These are phyloP conservation scores for Penicillium sp. DNA, from an alignment of 2,329 filamentous ascomycete species.

Conservation along the genomic window DNA sequence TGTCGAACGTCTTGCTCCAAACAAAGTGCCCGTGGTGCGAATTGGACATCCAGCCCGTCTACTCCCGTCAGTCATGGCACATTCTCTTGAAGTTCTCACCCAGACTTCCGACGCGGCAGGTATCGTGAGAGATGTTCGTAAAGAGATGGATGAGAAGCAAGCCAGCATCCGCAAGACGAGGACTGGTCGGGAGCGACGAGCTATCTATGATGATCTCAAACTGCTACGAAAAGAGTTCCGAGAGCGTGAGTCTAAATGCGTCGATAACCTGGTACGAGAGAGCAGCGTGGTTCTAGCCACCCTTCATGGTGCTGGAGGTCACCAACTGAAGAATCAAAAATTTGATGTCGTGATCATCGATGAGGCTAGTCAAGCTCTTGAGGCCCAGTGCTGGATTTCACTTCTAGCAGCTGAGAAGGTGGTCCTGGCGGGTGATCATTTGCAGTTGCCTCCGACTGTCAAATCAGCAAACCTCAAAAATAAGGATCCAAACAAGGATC, in stretches of 20 bases:
- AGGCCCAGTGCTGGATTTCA: constrained; percentile 97
- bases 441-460: constrained; percentile 92
- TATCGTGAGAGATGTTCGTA: constrained; percentile 86
- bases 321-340: constrained; percentile 74
- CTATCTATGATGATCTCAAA: constrained; percentile 82
- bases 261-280: constrained; percentile 71
- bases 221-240: constrained; percentile 86
- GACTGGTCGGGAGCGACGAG: constrained; percentile 75
- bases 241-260: constrained; percentile 79
- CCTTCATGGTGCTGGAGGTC: constrained; percentile 86
- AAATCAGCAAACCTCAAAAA: constrained; percentile 65
- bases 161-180: constrained; percentile 85
- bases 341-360: constrained; percentile 97
- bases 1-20: constrained; percentile 83
- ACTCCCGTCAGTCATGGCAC: constrained; percentile 81
- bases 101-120: constrained; percentile 85
- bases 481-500: constrained; percentile 43
- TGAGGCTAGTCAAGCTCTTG: constrained; percentile 91
- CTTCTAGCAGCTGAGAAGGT: constrained; percentile 78
- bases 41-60: constrained; percentile 91
- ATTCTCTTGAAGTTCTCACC: constrained; percentile 89
- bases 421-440: constrained; percentile 88
- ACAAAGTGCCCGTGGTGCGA: constrained; percentile 83
- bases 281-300: constrained; percentile 92
- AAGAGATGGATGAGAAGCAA: constrained; percentile 92